These are phyloP conservation scores for Cyclanthera cordifolia DNA, from an alignment of 306 rosid genomes.

Conservation along the genomic window DNA sequence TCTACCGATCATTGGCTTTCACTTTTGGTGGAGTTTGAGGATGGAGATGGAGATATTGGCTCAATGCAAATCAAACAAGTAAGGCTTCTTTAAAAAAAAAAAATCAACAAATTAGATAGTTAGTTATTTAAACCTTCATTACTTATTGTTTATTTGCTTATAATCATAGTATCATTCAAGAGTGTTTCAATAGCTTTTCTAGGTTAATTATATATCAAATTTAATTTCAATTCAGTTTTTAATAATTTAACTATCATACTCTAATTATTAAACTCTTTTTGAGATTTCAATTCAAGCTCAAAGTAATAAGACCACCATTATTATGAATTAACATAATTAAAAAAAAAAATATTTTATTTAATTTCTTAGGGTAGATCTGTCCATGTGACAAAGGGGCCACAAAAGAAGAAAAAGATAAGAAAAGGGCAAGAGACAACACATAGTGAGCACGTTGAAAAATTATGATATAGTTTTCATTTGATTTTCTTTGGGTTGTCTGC, in stretches of 20 bases:
- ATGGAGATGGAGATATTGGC: conserved; percentile 76
- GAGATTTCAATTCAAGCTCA: too few species aligned
- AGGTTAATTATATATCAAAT: too few species aligned
- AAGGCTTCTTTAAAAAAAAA: neutral
- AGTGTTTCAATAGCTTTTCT: too few species aligned
- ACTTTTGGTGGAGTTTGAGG: conserved; percentile 63
- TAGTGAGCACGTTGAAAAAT: conserved; percentile 9
- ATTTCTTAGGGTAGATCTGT: neutral
- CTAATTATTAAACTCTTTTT: too few species aligned
- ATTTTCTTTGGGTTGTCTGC: neutral
- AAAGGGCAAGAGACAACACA: neutral
- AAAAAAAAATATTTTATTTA: neutral
- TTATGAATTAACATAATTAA: neutral
- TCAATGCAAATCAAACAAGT: conserved; percentile 74
- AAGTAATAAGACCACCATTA: neutral
- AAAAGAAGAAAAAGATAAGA: neutral
- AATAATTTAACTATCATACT: too few species aligned
- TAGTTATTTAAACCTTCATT: too few species aligned
- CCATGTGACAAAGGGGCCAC: conserved; percentile 38
- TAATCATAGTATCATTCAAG: too few species aligned
- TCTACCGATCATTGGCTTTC: conserved; percentile 76
- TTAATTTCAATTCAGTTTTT: too few species aligned
- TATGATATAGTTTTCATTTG: neutral
- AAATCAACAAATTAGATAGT: too few species aligned
- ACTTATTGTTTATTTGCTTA: too few species aligned